A percentile compares a stretch with the other conserved stretches of the same genome.
Conservation (phyloP, 345 rosid genomes). For the Populus davidiana region DNA sequence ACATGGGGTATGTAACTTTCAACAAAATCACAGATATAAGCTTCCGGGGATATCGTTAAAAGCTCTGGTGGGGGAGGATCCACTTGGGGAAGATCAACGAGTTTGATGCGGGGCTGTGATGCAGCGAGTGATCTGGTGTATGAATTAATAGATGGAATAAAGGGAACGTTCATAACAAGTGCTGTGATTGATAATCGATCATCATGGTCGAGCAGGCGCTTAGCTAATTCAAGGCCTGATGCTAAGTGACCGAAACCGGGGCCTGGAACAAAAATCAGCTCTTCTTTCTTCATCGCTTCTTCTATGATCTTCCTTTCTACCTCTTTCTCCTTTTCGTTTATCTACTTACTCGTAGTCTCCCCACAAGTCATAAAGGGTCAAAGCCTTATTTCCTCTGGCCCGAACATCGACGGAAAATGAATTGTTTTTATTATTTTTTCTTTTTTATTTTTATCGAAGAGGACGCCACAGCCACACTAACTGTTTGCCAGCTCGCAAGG, state of each 20-base stretch:
- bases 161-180: conserved; percentile 22
- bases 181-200: conserved; percentile 29
- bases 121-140: conserved; percentile 15
- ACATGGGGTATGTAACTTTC: neutral
- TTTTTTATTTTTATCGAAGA: no score
- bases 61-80: conserved; percentile 26
- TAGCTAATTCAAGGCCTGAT: conserved; percentile 46
- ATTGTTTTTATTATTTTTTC: no score
- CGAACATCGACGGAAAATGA: no score
- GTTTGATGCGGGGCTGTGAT: conserved; percentile 26
- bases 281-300: conserved; percentile 22
- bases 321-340: neutral
- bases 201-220: conserved; percentile 34
- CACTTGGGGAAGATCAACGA: conserved; percentile 31
- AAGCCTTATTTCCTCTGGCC: no score
- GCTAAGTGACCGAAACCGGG: conserved; percentile 44
- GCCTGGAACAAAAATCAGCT: conserved; percentile 35
- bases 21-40: neutral
- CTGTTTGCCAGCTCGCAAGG: no score
- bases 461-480: no score
- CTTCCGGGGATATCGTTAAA: conserved; percentile 17
- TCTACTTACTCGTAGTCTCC: no score
- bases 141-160: neutral
- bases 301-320: neutral
- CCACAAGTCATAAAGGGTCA: no score